These are phyloP conservation scores for Bipolaris cookei DNA, from an alignment of 2,329 filamentous ascomycete genomes.

Conservation along the genomic window DNA sequence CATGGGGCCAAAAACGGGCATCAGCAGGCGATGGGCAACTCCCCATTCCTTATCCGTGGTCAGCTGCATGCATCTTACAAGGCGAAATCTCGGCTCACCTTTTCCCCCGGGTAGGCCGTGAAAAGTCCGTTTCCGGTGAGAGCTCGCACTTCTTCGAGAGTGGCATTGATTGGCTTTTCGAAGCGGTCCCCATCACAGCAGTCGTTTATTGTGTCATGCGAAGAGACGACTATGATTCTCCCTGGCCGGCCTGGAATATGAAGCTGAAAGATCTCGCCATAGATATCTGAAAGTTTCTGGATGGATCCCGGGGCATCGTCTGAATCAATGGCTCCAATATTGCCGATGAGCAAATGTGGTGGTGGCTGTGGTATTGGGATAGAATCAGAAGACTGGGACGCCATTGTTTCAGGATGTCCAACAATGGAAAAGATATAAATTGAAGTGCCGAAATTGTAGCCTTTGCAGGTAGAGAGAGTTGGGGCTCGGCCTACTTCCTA, in stretches of 20 bases:
- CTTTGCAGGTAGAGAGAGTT: not conserved
- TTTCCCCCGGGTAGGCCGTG: conserved; percentile 12
- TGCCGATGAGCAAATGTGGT: conserved; percentile 9
- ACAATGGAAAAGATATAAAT: not conserved
- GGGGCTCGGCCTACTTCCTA: not conserved
- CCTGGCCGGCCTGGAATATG: conserved; percentile 9
- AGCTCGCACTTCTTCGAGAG: conserved; percentile 12
- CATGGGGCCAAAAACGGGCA: conserved; percentile 16
- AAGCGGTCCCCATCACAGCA: conserved; percentile 10
- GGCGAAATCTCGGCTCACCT: not conserved
- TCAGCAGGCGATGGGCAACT: conserved; percentile 8
- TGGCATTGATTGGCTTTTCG: conserved; percentile 12
- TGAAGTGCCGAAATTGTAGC: not conserved
- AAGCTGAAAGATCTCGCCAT: conserved; percentile 15
- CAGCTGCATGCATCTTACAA: not conserved
- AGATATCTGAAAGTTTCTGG: conserved; percentile 10
- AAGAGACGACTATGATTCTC: conserved; percentile 10
- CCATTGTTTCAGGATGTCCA: not conserved
- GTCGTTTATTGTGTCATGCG: conserved; percentile 15
- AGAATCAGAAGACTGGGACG: conserved; percentile 6
- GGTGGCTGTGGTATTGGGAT: conserved; percentile 13
- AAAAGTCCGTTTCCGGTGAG: conserved; percentile 11
- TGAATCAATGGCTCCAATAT: conserved; percentile 11
- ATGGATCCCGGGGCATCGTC: conserved; percentile 8
- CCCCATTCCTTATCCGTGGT: conserved; percentile 4